These are phyloP conservation scores for Penstemon eatonii DNA, from an alignment of 257 asterid species.

Conservation along the genomic window DNA sequence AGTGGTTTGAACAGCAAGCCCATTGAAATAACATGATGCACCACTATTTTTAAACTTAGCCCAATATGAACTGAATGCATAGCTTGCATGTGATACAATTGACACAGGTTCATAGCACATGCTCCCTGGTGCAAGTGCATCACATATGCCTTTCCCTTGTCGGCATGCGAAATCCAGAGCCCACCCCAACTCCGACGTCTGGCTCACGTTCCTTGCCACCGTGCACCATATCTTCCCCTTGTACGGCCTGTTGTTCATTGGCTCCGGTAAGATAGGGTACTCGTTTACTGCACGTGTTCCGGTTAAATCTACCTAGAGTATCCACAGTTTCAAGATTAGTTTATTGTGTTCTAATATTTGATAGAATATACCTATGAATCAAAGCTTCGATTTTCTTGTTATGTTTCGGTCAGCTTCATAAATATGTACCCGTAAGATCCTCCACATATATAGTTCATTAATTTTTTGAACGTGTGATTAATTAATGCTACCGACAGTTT, in stretches of 20 bases:
- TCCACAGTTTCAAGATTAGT: background rate
- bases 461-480: too few relatives aligned
- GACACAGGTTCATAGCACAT: conserved; percentile 68
- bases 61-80: conserved; percentile 85
- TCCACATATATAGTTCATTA: too few relatives aligned
- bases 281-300: conserved; percentile 34
- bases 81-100: conserved; percentile 55
- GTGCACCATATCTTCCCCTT: conserved; percentile 77
- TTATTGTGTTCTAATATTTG: too few relatives aligned
- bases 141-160: conserved; percentile 55
- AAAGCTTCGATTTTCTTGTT: background rate
- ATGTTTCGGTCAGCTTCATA: too few relatives aligned
- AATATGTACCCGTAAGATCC: too few relatives aligned
- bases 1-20: conserved; percentile 50
- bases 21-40: conserved; percentile 50
- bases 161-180: conserved; percentile 51
- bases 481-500: too few relatives aligned
- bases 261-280: conserved; percentile 32
- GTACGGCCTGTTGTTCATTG: conserved; percentile 50
- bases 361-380: background rate
- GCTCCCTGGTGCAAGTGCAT: conserved; percentile 56
- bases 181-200: conserved; percentile 28
- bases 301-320: conserved; percentile 50
- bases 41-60: conserved; percentile 46
- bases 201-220: conserved; percentile 25